A percentile compares a stretch with the other conserved stretches of the same genome.
These are phyloP conservation scores for Apiospora malaysiana DNA, from an alignment of 2,329 filamentous ascomycete species.

Conservation along the genomic window DNA sequence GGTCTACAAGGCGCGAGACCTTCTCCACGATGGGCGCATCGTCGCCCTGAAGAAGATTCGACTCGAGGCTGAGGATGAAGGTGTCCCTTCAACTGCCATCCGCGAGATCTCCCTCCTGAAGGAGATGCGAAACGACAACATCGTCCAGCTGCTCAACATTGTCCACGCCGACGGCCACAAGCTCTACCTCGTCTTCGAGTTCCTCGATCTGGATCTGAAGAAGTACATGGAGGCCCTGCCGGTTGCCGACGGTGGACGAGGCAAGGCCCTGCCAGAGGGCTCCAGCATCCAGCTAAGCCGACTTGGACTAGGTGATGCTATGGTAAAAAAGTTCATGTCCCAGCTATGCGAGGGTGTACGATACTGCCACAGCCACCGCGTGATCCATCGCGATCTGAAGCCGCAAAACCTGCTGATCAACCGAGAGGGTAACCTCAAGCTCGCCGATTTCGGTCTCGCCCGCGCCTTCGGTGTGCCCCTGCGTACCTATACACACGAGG, in stretches of 20 bases:
- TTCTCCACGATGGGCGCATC: slow-evolving; percentile 80
- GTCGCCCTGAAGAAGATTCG: slow-evolving; percentile 96
- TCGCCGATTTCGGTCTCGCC: slow-evolving; percentile 89
- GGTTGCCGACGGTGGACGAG: slow-evolving; percentile 81
- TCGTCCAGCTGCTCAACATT: slow-evolving; percentile 87
- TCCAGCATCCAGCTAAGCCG: slow-evolving; percentile 66
- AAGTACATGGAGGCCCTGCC: slow-evolving; percentile 95
- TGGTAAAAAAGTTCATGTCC: slow-evolving; percentile 93
- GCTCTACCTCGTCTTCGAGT: slow-evolving; percentile 92
- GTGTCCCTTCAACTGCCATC: slow-evolving; percentile 90
- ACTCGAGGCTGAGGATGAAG: slow-evolving; percentile 93
- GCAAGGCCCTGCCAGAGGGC: slow-evolving; percentile 83
- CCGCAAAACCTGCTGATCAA: slow-evolving; percentile 90
- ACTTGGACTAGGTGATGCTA: slow-evolving; percentile 76
- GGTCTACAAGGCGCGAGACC: slow-evolving; percentile 91
- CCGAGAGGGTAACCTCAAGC: slow-evolving; percentile 84
- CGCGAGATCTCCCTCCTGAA: slow-evolving; percentile 94
- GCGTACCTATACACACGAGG: slow-evolving; percentile 92
- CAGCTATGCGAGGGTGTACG: slow-evolving; percentile 84
- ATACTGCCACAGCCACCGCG: slow-evolving; percentile 88
- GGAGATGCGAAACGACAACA: slow-evolving; percentile 92
- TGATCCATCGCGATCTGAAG: slow-evolving; percentile 88
- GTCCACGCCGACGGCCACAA: slow-evolving; percentile 95
- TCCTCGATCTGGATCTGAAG: slow-evolving; percentile 89
- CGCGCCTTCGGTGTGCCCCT: slow-evolving; percentile 90